Percentiles rank a stretch among this genome's conserved stretches.
Evolutionary conservation across 2,329 filamentous ascomycete genomes (phyloP).

Genomic region (Zymoseptoria tritici): DNA sequence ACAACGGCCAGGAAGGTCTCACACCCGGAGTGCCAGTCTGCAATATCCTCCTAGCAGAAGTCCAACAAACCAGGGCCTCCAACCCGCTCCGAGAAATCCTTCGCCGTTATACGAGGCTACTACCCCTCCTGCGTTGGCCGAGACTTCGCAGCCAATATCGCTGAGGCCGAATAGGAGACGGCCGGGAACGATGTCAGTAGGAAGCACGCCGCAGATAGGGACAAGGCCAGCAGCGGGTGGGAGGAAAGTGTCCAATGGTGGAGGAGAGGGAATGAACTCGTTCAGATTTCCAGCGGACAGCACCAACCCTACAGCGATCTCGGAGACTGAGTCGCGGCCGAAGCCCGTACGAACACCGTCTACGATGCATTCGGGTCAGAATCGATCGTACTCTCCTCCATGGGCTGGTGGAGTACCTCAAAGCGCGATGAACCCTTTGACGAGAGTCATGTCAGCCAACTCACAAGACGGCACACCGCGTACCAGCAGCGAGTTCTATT

Average conservation of each 20-base stretch:
- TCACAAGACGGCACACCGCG: constrained; percentile 73
- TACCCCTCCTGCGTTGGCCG: constrained; percentile 27
- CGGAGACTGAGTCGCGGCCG: constrained; percentile 10
- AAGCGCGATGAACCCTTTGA: constrained; percentile 51
- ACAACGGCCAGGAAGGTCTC: constrained; percentile 53
- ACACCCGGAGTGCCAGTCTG: constrained; percentile 72
- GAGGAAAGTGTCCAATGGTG: neutral
- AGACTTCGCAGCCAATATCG: constrained; percentile 10
- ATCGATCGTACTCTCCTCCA: constrained; percentile 25
- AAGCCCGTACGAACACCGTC: constrained; percentile 24
- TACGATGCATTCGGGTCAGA: constrained; percentile 31
- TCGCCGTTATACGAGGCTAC: constrained; percentile 37
- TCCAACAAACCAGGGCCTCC: neutral
- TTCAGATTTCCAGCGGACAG: constrained; percentile 27
- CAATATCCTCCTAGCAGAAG: constrained; percentile 54
- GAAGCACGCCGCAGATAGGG: constrained; percentile 24
- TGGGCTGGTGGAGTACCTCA: neutral
- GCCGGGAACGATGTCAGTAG: constrained; percentile 25
- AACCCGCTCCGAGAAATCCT: constrained; percentile 26
- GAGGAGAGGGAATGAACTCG: constrained; percentile 5
- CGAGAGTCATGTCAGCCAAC: constrained; percentile 67
- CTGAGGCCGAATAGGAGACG: constrained; percentile 19
- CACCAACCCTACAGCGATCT: constrained; percentile 20
- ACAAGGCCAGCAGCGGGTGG: constrained; percentile 9
- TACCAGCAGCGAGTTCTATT: constrained; percentile 92